Base-by-base conservation (phyloP, 139 green algal species). In the Mesotaenium endlicherianum region DNA sequence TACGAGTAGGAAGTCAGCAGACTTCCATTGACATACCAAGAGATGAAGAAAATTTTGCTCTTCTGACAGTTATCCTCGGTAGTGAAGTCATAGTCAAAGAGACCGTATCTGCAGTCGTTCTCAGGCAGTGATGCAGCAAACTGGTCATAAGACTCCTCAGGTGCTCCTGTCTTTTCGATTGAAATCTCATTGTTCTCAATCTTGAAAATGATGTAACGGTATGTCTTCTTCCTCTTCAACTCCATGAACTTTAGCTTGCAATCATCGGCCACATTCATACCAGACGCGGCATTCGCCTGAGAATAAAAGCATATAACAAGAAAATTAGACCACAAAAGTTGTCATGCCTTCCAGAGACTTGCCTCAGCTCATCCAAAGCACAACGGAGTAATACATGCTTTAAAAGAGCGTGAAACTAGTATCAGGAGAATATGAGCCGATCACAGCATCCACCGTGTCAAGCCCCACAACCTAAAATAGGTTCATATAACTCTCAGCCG, bases 41-140 rank as follows among this genome's bases (percentile, higher is more conserved):
- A 38, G 50, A 88, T 83, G 74, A 88, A 88, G 60, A 88, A 85
- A 70, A 88, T 85, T n/a, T 83, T 83, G 71, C 71, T 84, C 67
- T 85, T 88, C 36, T 85, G 75, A 47, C 75, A 85, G 82, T 88
- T 78, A 34, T 88, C 82, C 38, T 77, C 58, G 6, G 75, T 88
- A 17, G 68, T 49, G 50, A 85, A 88, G 40, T 88, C 75, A 71
- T 88, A 84, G 76, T 88, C 82, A 49, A 57, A 88, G 41, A 88
- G 47, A n/a, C 49, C 49, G 36, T 88, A 88, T 30, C 82, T 36
- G 58, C 57, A 76, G 36, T 88, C 82, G 5, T 41, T 64, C 68
- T 88, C 83, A 6, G 83, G 76, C 36, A 88, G 59, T 34, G 57
- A 40, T 14, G 47, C 76, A 8, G 14, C 3, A 71, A 86, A 85